These are phyloP conservation scores for Chlorella vulgaris DNA, from an alignment of 139 green algal species.

Conservation along the genomic window DNA sequence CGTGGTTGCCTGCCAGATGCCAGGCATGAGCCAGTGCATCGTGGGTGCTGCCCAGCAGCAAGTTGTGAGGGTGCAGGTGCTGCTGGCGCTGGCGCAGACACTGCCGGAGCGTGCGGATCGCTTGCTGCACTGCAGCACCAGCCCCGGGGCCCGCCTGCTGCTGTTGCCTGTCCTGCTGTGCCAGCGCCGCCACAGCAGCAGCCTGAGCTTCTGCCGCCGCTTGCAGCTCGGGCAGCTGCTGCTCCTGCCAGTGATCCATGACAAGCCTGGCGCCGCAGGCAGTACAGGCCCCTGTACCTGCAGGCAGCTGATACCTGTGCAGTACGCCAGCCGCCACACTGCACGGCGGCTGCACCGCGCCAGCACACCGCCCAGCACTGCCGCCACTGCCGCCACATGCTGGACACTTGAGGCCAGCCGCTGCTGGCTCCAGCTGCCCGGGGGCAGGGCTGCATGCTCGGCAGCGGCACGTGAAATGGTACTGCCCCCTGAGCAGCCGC, in stretches of 20 bases:
- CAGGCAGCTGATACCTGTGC: conserved; percentile 2
- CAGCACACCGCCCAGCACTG: conserved; percentile 10
- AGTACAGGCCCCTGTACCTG: conserved; percentile 16
- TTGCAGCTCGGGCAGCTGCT: not conserved
- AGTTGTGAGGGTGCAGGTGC: conserved; percentile 23
- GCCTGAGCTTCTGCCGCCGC: not conserved
- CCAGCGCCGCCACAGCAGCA: not conserved
- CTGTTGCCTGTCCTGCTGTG: not conserved
- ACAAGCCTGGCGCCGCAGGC: conserved; percentile 1
- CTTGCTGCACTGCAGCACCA: not conserved
- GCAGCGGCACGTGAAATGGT: conserved; percentile 47
- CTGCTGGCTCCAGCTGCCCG: not conserved
- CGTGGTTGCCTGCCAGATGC: not conserved
- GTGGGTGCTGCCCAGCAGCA: conserved; percentile 35
- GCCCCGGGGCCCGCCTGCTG: too few relatives aligned
- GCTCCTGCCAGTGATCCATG: not conserved
- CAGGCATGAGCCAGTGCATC: conserved; percentile 32
- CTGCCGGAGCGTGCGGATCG: conserved; percentile 8
- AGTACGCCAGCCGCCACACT: not conserved
- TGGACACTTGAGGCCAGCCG: conserved; percentile 21
- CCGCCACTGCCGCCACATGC: not conserved
- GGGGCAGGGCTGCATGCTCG: not conserved
- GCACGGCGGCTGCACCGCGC: conserved; percentile 11
- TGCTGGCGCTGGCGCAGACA: conserved; percentile 13
- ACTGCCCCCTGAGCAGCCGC: conserved; percentile 31